Base-by-base conservation (phyloP, 1,284 basidiomycete species). In the Cryptococcus jaspeensis region DNA sequence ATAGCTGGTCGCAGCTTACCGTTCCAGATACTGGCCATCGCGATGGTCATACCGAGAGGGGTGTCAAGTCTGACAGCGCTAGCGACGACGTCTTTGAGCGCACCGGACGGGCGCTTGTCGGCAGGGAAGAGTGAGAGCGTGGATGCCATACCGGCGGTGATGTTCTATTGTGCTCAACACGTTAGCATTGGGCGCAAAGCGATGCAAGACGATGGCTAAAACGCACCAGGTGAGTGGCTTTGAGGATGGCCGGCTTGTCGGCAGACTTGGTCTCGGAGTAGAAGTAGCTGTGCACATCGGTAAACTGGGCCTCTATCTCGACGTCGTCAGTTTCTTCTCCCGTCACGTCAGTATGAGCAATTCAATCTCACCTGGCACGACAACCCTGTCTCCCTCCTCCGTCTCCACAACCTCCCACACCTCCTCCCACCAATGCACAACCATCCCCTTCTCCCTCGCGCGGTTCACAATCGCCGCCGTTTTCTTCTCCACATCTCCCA, bases 121-220 rank as follows among this genome's bases (percentile, higher is more conserved):
- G 75, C 73, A 16, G 77, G 75, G 67, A 77, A 78, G 22, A 71
- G 44, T 8, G 76, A 73, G 2, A 78, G 64, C 15, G 74, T 20
- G n/a, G 68, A 71, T 1, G 76, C 71, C 6, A 78, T 71, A 16
- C 77, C 77, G 3, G 77, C 74, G 0, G 77, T 79, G 53, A 77
- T 58, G 59, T 75, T 76, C 70, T 75, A 61, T n/a, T n/a, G n/a
- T 5, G 20, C 25, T n/a, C 9, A n/a, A 32, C 20, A 23, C 23
- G 55, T 64, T 36, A 65, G 64, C 41, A 3, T 20, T n/a, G 22
- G 1, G 44, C 9, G 16, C 20, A n/a, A 12, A 28, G 20, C 11
- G 41, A 35, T 12, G 37, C 22, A 4, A 32, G 28, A 40, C 8
- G 9, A n/a, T 2, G 25, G 9, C 11, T 11, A 16, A 32, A 28